Conservation (phyloP, 495 filamentous ascomycete species). For the Aspergillus ellipticus region DNA sequence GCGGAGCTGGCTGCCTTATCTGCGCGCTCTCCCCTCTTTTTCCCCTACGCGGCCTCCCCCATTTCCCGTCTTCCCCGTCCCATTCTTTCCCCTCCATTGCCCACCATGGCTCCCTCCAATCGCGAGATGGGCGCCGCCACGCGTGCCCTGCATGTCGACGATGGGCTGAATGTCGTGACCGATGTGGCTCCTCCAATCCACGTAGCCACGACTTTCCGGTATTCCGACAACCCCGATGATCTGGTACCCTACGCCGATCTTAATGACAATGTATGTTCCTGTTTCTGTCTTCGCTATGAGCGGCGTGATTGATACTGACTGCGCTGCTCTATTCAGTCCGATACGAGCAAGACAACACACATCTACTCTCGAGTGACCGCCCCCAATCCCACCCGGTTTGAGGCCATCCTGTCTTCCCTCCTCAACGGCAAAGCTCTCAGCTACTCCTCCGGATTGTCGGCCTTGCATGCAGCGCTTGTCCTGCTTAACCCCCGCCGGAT, state of each 20-base stretch:
- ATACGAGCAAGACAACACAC: constrained; percentile 26
- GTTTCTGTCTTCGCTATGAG: background rate
- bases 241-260: constrained; percentile 47
- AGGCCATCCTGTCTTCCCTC: constrained; percentile 70
- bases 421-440: constrained; percentile 65
- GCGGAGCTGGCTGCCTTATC: background rate
- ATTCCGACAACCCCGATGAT: constrained; percentile 61
- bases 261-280: constrained; percentile 25
- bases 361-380: constrained; percentile 77
- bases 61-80: background rate
- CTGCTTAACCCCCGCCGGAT: constrained; percentile 74
- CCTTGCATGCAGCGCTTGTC: constrained; percentile 78
- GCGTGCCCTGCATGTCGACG: constrained; percentile 81
- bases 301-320: background rate
- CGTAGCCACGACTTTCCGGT: constrained; percentile 84
- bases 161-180: constrained; percentile 62
- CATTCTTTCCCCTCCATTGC: constrained; percentile 4
- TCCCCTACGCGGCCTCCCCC: background rate
- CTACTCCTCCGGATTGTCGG: constrained; percentile 81
- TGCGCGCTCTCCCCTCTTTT: background rate
- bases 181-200: constrained; percentile 86
- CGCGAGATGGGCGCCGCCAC: constrained; percentile 48
- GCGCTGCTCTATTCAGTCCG: constrained; percentile 15
- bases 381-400: constrained; percentile 79
- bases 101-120: constrained; percentile 29